Base-by-base conservation (phyloP, 2,329 filamentous ascomycete species). In the Ilyonectria mors-panacis region DNA sequence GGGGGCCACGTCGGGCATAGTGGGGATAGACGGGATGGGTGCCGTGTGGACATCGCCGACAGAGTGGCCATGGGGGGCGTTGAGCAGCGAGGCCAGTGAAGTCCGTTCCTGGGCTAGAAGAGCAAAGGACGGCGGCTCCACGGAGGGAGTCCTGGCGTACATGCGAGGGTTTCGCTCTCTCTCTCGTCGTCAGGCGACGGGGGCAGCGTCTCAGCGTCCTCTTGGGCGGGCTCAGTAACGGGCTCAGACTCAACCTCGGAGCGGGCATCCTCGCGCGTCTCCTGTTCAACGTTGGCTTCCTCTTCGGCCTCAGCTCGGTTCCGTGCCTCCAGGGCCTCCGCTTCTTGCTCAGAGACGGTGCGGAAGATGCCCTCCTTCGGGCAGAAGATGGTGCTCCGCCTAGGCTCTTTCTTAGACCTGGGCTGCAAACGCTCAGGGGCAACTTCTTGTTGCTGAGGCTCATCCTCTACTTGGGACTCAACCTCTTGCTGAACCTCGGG, bases 321-420 rank as follows among this genome's bases (percentile, higher is more conserved):
- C 45, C 79, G 75, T 0, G 76, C 78, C 63, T 84, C 80, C 63
- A 85, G 77, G 6, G 81, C 82, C 19, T 83, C 82, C 12, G 85
- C 82, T 65, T 88, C 86, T 66, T 86, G 81, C 70, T 88, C 84
- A 1, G 88, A 88, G 50, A 90, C 80, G 2, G 88, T 89, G 54
- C 87, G 86, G 76, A 92, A 91, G 61, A 89, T 87, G 54, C 89
- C 91, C 74, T 91, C 85, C 19, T 86, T 85, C 6, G 90, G 88
- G 13, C 89, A 86, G 72, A 92, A 88, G 60, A 90, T 85, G 42
- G 86, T 87, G 74, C 83, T 87, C 28, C 77, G 86, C 71, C 82
- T 85, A 63, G 79, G 82, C 73, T 78, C 84, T 59, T 82, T 80
- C 61, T 75, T 81, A 12, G 79, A 76, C 66, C 73, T 80, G 42